These are phyloP conservation scores for Fusarium drepaniforme DNA, from an alignment of 2,329 filamentous ascomycete species.

Conservation along the genomic window DNA sequence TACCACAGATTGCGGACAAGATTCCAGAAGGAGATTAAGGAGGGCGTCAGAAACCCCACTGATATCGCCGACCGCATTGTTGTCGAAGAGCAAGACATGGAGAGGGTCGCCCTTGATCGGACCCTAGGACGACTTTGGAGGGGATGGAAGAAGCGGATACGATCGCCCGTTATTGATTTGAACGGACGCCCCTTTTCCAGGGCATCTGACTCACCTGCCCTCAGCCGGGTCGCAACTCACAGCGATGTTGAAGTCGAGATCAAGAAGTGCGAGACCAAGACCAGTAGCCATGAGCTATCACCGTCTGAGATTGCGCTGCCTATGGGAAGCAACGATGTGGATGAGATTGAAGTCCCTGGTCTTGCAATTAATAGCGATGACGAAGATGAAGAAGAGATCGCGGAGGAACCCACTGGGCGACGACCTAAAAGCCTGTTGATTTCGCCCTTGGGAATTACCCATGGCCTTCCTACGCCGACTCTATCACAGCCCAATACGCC, in stretches of 20 bases:
- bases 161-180: constrained; percentile 63
- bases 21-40: constrained; percentile 70
- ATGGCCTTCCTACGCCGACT: constrained; percentile 49
- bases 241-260: constrained; percentile 35
- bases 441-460: constrained; percentile 34
- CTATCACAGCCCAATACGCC: constrained; percentile 52
- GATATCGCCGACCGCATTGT: constrained; percentile 75
- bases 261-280: constrained; percentile 25
- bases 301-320: constrained; percentile 73
- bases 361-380: constrained; percentile 73
- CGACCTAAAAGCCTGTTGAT: constrained; percentile 62
- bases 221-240: constrained; percentile 47
- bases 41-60: constrained; percentile 59
- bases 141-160: constrained; percentile 90
- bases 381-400: constrained; percentile 59
- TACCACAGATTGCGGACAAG: constrained; percentile 74
- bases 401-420: constrained; percentile 43
- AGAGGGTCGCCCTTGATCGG: constrained; percentile 90
- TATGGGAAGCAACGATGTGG: constrained; percentile 73
- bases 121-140: constrained; percentile 92
- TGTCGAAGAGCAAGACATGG: constrained; percentile 93
- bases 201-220: constrained; percentile 56
- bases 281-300: constrained; percentile 34
- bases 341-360: constrained; percentile 85
- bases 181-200: constrained; percentile 63